A percentile compares a stretch with the other conserved stretches of the same genome.
These are phyloP conservation scores for Paramecium bursaria DNA, from an alignment of 73 alveolate species.

Conservation along the genomic window DNA sequence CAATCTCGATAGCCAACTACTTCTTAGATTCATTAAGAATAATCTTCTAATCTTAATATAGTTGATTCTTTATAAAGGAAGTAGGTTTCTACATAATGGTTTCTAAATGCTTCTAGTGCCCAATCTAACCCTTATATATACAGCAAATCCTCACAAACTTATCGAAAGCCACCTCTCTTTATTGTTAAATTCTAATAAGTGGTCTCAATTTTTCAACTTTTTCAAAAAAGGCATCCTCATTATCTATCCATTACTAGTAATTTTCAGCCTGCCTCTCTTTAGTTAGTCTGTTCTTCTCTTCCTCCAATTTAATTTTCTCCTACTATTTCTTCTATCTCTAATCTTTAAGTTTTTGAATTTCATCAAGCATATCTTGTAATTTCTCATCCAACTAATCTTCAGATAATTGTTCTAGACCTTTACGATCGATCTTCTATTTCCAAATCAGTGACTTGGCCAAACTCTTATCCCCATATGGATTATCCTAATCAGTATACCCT, in stretches of 20 bases:
- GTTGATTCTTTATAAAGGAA: slow-evolving; percentile 42
- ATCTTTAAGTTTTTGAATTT: slow-evolving; percentile 50
- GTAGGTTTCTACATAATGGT: slow-evolving; percentile 55
- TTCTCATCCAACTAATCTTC: slow-evolving; percentile 42
- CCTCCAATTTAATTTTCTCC: slow-evolving; percentile 65
- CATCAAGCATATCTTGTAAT: slow-evolving; percentile 57
- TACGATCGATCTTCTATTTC: slow-evolving; percentile 46
- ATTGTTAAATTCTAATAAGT: slow-evolving; percentile 66
- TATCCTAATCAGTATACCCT: slow-evolving; percentile 66
- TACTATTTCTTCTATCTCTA: slow-evolving; percentile 52
- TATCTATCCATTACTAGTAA: slow-evolving; percentile 65
- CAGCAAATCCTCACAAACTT: slow-evolving; percentile 61
- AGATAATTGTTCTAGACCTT: slow-evolving; percentile 23
- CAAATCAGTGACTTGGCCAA: slow-evolving; percentile 63
- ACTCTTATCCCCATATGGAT: slow-evolving; percentile 71
- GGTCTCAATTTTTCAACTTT: slow-evolving; percentile 70
- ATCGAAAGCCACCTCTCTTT: slow-evolving; percentile 71
- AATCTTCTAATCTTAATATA: slow-evolving; percentile 12
- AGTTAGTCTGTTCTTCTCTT: slow-evolving; percentile 59
- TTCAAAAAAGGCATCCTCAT: slow-evolving; percentile 68
- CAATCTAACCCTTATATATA: slow-evolving; percentile 66
- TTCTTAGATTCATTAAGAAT: slow-evolving; percentile 58
- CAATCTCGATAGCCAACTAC: slow-evolving; percentile 61
- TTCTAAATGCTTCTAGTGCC: slow-evolving; percentile 59
- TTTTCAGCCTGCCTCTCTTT: slow-evolving; percentile 64